Base-by-base conservation (phyloP, 805 yeast genomes). In the Metschnikowia borealis region DNA sequence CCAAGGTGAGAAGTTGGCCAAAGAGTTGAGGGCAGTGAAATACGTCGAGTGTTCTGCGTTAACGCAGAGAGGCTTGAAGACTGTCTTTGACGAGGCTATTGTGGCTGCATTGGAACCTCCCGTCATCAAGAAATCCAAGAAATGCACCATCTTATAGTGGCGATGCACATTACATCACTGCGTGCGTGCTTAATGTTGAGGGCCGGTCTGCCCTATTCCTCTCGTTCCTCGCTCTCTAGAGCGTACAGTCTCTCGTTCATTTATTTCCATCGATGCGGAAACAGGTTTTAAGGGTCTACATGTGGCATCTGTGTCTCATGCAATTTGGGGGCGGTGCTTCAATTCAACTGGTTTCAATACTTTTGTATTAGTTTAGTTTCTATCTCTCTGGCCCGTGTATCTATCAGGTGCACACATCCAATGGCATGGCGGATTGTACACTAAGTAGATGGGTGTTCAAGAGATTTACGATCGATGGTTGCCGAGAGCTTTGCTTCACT, bases 31-130 rank as follows among this genome's bases (percentile, higher is more conserved):
- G 58, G 98, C 97, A 15, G 96, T 94, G 46, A 91, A 92, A 70
- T 92, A 92, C 70, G 96, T 92, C 41, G 99, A 92, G 73, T 92
- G 99, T 71, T 91, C 97, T 10, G 99, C 99, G 8, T 79, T 94
- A 65, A 94, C 97, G 46, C 99, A 92, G 73, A 84, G 90, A 67
- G 99, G 99, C 13, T 80, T 94, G 68, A 94, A 92, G 74, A 90
- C 95, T 59, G 97, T 92, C n/a, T 92, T 92, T 72, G 98, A 94
- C 67, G 97, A 90, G 73, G 98, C 98, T 23, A 94, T 94, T 52
- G 97, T 94, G 45, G 97, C 98, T 46, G 97, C 98, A 26, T 79
- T 94, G 56, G 98, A 92, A 68, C 98, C 98, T 44, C 97, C 98
- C 26, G 94, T 87, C 56, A 83, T 87, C 62, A 87, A 81, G 63